These are phyloP conservation scores for Backusella macrospora DNA, from an alignment of 192 early-diverging fungal species.

Conservation along the genomic window DNA sequence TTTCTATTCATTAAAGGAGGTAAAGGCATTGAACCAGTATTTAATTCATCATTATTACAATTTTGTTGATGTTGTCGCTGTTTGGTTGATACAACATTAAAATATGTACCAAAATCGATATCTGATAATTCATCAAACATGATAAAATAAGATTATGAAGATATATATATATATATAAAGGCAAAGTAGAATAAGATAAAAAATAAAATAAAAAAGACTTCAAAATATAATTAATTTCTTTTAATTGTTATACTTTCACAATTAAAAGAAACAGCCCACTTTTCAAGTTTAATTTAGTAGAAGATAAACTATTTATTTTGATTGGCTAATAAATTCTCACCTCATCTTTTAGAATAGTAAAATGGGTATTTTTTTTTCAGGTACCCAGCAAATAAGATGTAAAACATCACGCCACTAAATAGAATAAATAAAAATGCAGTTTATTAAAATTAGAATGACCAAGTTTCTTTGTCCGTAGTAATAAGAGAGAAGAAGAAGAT, in stretches of 20 bases:
- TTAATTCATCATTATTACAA: conserved; percentile 9
- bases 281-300: conserved; percentile 10
- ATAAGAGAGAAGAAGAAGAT: too few relatives aligned
- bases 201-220: neutral
- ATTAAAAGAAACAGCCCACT: conserved; percentile 14
- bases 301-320: neutral
- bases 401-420: conserved; percentile 16
- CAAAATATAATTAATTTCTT: conserved; percentile 5
- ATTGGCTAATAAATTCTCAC: conserved; percentile 23
- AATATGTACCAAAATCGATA: conserved; percentile 23
- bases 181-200: neutral
- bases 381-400: neutral
- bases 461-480: too few relatives aligned
- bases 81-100: conserved; percentile 16
- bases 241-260: neutral
- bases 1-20: neutral
- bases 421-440: too few relatives aligned
- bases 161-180: neutral
- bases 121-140: conserved; percentile 24
- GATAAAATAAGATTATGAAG: neutral
- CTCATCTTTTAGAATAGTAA: conserved; percentile 12
- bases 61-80: conserved; percentile 6
- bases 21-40: neutral
- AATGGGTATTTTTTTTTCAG: conserved; percentile 9
- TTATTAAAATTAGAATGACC: neutral